Base-by-base conservation (phyloP, 2,329 filamentous ascomycete genomes). In the Fonsecaea monophora region DNA sequence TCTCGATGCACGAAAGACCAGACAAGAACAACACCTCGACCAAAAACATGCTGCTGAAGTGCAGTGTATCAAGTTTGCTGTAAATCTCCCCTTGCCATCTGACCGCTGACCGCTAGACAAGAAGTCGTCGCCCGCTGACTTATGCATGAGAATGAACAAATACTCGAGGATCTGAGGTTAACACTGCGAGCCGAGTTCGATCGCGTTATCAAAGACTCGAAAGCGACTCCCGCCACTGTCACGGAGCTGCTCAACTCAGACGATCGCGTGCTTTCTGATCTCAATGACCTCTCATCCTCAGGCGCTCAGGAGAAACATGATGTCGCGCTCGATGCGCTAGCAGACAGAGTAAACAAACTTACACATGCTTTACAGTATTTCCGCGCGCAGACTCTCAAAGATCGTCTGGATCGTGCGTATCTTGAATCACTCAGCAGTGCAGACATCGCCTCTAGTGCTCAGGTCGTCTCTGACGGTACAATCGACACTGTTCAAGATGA, bases 371-470 rank as follows among this genome's bases (percentile, higher is more conserved):
- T 73, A 10, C 63, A 55, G 3, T 37, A 66, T 55, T 69, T 68
- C 30, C 67, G 64, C 1, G 38, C 57, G 12, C 50, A 69, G 37
- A 38, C 60, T 15, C 40, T 73, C 56, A 66, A 69, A 50, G 60
- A 70, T 53, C 63, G 62, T n/a, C 61, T 73, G n/a, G 66, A 71
- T 48, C 56, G 63, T 15, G 60, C 57, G 15, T 72, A 72, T 48
- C 67, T 73, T 15, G 62, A 69, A 53, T 42, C 64, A 38, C 64
- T 70, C 10, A 42, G 50, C 6, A 13, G 10, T 1, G 21, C 58
- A 4, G 38, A 21, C 30, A 40, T 40, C 13, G 30, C 34, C 38
- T 35, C 32, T 50, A 35, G 12, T 40, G 15, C 30, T 38, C 12
- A 60, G 15, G 48, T 58, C 6, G 37, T 54, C 1, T 40, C 56